A percentile compares a stretch with the other conserved stretches of the same genome.
Conservation (phyloP, 768 basidiomycete genomes). For the Tubosaeta sp. region DNA sequence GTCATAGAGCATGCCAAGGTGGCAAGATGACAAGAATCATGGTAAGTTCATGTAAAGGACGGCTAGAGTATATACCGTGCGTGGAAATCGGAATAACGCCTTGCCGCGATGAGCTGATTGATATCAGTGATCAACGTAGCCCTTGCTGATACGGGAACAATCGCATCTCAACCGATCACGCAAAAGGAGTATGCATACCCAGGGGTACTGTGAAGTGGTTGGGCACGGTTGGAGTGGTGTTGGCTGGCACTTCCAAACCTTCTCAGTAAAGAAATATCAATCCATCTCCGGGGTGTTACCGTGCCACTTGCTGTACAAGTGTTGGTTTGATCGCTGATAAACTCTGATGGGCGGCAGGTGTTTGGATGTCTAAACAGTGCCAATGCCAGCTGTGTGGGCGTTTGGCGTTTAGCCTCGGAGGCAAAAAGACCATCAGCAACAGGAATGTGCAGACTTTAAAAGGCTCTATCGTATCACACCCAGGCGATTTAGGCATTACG, state of each 20-base stretch:
- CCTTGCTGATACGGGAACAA: not conserved
- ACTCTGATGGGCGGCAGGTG: not conserved
- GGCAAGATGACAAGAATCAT: not conserved
- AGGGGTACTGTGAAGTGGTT: not conserved
- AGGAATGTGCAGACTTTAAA: not conserved
- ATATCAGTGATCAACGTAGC: not conserved
- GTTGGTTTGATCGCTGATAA: not conserved
- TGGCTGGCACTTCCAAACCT: not conserved
- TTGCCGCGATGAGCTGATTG: too few species aligned
- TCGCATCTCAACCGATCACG: not conserved
- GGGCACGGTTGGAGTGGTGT: not conserved
- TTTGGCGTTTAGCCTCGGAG: constrained; percentile 1
- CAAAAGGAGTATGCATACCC: not conserved
- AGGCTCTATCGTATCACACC: too few species aligned
- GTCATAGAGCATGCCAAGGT: not conserved
- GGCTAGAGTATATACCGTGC: not conserved
- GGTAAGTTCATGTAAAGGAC: not conserved
- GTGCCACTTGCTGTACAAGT: constrained; percentile 12
- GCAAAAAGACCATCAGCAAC: too few species aligned
- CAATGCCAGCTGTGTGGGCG: constrained; percentile 5
- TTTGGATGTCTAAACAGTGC: not conserved
- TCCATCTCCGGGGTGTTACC: not conserved
- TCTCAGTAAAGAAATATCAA: not conserved
- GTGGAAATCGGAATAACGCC: too few species aligned
- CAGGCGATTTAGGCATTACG: too few species aligned